Evolutionary conservation across 1,284 basidiomycete species (phyloP).

Genomic region (Meira miltonrushii): DNA sequence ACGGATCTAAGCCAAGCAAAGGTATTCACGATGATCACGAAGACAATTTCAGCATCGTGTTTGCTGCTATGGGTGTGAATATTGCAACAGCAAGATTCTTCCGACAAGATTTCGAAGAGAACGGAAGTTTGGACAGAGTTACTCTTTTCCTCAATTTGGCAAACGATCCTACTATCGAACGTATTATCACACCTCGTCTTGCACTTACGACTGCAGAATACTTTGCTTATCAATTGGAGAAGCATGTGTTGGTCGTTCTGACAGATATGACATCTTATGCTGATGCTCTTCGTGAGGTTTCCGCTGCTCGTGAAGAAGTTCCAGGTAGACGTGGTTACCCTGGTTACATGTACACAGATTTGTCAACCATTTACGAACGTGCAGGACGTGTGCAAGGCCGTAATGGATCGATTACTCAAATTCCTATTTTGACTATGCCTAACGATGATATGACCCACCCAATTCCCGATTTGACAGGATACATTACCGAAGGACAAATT

Average conservation of each 20-base stretch:
- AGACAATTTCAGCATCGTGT: constrained; percentile 99
- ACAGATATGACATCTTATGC: constrained; percentile 99
- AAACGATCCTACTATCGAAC: constrained; percentile 99
- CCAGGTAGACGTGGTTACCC: constrained; percentile 99
- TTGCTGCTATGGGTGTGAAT: constrained; percentile 99
- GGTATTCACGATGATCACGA: constrained; percentile 98
- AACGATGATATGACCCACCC: constrained; percentile 99
- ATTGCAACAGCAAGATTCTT: constrained; percentile 99
- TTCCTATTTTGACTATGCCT: constrained; percentile 99
- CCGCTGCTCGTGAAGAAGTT: constrained; percentile 97
- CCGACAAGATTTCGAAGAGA: constrained; percentile 99
- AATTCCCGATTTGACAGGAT: constrained; percentile 96
- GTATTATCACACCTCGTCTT: constrained; percentile 97
- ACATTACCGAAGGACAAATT: constrained; percentile 98
- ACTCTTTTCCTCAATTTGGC: constrained; percentile 98
- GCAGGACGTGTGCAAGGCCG: constrained; percentile 95
- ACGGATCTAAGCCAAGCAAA: constrained; percentile 68
- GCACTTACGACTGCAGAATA: constrained; percentile 98
- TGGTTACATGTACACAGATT: constrained; percentile 69
- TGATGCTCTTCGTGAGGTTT: constrained; percentile 87
- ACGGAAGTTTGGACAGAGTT: constrained; percentile 93
- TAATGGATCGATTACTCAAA: constrained; percentile 99
- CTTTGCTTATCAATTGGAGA: constrained; percentile 98
- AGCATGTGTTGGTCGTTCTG: constrained; percentile 96
- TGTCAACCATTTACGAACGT: constrained; percentile 94